A percentile compares a stretch with the other conserved stretches of the same genome.
phyloP scores from a whole-genome alignment of 495 filamentous ascomycete genomes.

The Penicillium paxilli region DNA sequence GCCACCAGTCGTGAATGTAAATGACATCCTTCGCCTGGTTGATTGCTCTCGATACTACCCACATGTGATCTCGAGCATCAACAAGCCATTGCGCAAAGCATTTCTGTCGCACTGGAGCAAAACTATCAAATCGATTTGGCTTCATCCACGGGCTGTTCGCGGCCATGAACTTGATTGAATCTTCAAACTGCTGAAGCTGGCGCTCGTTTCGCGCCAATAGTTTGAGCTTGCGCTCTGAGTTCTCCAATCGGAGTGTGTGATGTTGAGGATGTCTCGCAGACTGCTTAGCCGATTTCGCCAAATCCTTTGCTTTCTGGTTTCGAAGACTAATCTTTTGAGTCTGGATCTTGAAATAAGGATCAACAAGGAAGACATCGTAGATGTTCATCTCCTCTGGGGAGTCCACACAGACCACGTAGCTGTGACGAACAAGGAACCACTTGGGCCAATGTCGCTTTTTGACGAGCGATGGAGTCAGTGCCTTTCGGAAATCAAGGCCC shows the following conservation, averaged over 20 bases:
- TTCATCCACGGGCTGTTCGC: conserved; percentile 76
- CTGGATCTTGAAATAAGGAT: conserved; percentile 77
- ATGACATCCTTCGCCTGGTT: conserved; percentile 98
- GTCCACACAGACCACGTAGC: conserved; percentile 96
- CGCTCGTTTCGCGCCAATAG: conserved; percentile 91
- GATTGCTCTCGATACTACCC: conserved; percentile 96
- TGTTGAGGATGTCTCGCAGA: conserved; percentile 72
- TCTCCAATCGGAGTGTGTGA: conserved; percentile 78
- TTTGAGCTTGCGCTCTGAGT: conserved; percentile 86
- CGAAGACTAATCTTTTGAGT: conserved; percentile 61
- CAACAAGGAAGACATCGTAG: conserved; percentile 95
- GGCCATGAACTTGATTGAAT: conserved; percentile 85
- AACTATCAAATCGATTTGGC: conserved; percentile 86
- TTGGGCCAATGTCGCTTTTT: conserved; percentile 83
- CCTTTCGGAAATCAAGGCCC: conserved; percentile 83
- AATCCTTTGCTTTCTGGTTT: conserved; percentile 66
- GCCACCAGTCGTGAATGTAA: conserved; percentile 99
- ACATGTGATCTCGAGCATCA: conserved; percentile 97
- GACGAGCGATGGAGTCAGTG: conserved; percentile 71
- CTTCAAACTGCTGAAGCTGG: conserved; percentile 86
- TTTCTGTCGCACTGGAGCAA: conserved; percentile 81
- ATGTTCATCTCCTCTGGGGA: conserved; percentile 99
- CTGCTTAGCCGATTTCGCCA: conserved; percentile 59
- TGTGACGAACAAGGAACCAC: conserved; percentile 98
- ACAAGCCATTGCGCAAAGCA: conserved; percentile 97